Percentiles rank a stretch among this genome's conserved stretches.
phyloP scores from a whole-genome alignment of 140 eudicot genomes.

The Senecio squalidus region DNA sequence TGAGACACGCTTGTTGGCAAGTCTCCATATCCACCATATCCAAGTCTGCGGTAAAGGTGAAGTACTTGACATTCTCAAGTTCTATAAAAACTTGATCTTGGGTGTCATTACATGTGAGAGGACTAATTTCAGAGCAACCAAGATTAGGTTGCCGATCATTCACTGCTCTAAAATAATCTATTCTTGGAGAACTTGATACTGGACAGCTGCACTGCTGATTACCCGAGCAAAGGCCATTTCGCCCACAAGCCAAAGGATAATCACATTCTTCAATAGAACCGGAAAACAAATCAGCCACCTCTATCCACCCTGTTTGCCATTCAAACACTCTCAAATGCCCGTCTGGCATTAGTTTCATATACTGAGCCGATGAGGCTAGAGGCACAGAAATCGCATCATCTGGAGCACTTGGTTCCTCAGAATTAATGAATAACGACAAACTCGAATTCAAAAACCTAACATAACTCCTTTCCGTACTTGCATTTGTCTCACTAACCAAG shows the following conservation, averaged over 20 bases:
- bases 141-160: conserved; percentile 13
- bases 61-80: conserved; percentile 15
- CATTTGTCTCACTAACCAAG: background rate
- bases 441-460: conserved; percentile 20
- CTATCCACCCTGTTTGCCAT: background rate
- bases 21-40: conserved; percentile 15
- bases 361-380: conserved; percentile 19
- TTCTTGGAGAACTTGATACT: background rate
- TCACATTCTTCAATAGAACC: conserved; percentile 19
- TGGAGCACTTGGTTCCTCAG: conserved; percentile 8
- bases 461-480: conserved; percentile 1
- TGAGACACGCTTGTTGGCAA: conserved; percentile 32
- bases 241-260: conserved; percentile 34
- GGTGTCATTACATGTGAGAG: conserved; percentile 22
- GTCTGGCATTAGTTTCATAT: conserved; percentile 26
- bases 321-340: conserved; percentile 24
- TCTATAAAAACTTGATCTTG: conserved; percentile 18
- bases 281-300: conserved; percentile 5
- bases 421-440: conserved; percentile 3
- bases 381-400: background rate
- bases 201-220: conserved; percentile 33
- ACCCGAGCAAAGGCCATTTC: conserved; percentile 25
- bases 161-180: conserved; percentile 7
- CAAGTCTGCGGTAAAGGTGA: conserved; percentile 5
- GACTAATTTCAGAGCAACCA: conserved; percentile 27